phyloP scores from a whole-genome alignment of 345 rosid species.

The Balakata baccata region DNA sequence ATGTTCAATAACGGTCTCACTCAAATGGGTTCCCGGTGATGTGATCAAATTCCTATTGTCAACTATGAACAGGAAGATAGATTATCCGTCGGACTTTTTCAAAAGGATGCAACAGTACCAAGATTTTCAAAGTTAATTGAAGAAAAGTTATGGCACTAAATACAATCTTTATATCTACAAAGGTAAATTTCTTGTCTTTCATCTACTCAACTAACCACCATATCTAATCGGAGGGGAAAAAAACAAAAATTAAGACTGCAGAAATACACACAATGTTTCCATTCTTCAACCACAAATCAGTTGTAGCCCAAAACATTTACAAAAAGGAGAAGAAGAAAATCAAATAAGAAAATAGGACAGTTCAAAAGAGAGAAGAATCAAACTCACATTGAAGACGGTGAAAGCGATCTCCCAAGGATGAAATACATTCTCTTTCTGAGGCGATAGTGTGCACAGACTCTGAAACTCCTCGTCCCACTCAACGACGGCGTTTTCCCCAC shows the following conservation, averaged over 20 bases:
- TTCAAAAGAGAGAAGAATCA: neutral
- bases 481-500: slow-evolving; percentile 45
- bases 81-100: no score
- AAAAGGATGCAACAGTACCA: no score
- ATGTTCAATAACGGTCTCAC: neutral
- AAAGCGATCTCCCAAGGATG: slow-evolving; percentile 95
- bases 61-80: slow-evolving; percentile 10
- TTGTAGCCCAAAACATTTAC: neutral
- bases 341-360: neutral
- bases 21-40: neutral
- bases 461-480: slow-evolving; percentile 85
- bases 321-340: neutral
- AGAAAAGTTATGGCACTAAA: neutral
- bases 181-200: slow-evolving; percentile 1
- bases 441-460: slow-evolving; percentile 61
- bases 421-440: slow-evolving; percentile 66
- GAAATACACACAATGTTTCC: neutral
- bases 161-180: neutral
- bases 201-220: neutral
- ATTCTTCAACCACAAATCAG: neutral
- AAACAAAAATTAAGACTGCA: neutral
- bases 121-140: no score
- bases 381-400: slow-evolving; percentile 76
- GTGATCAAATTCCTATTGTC: slow-evolving; percentile 10
- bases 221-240: neutral